These are phyloP conservation scores for Tephrocybe sp. DNA, from an alignment of 768 basidiomycete genomes.

Conservation along the genomic window DNA sequence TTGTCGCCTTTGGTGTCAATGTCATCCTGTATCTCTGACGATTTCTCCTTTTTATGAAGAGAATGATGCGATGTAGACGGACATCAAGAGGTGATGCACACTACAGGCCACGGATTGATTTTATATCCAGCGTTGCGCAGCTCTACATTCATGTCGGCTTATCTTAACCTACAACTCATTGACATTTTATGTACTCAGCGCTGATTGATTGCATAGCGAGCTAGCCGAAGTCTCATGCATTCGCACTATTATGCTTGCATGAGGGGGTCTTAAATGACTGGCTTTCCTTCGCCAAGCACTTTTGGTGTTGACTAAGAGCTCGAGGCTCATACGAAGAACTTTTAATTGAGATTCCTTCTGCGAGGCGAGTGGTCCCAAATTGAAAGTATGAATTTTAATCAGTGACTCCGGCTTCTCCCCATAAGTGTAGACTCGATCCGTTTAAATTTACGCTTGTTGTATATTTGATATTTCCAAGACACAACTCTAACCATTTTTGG, in stretches of 20 bases:
- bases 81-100: conserved; percentile 5
- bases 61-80: conserved; percentile 20
- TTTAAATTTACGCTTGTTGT: conserved; percentile 18
- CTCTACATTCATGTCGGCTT: conserved; percentile 13
- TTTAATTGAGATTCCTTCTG: conserved; percentile 12
- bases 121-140: conserved; percentile 8
- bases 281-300: conserved; percentile 10
- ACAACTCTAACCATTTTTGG: conserved; percentile 39
- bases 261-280: conserved; percentile 18
- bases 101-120: conserved; percentile 4
- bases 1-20: conserved; percentile 1
- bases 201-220: conserved; percentile 16
- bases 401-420: conserved; percentile 21
- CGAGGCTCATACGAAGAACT: conserved; percentile 10
- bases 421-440: conserved; percentile 19
- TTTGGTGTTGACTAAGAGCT: conserved; percentile 12
- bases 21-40: background rate
- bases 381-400: conserved; percentile 18
- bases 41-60: conserved; percentile 7
- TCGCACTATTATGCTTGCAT: conserved; percentile 12
- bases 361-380: conserved; percentile 11
- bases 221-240: conserved; percentile 16
- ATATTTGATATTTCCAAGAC: conserved; percentile 20
- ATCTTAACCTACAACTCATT: conserved; percentile 7
- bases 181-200: conserved; percentile 18